Evolutionary conservation across 2,329 filamentous ascomycete genomes (phyloP), one percentile per base, ranked within the genome.

Genomic region (Dactylonectria estremocensis): DNA sequence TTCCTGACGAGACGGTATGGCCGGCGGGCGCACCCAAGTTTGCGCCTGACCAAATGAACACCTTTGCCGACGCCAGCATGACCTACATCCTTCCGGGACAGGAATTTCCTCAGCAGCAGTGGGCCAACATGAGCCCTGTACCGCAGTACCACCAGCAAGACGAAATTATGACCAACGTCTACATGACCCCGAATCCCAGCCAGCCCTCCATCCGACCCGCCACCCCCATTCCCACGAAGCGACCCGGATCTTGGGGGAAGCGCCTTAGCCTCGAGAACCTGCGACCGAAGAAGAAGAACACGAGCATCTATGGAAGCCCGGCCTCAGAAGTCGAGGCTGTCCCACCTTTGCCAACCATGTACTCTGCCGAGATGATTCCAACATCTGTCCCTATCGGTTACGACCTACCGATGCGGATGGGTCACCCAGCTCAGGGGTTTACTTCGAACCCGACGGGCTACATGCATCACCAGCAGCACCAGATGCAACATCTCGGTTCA

Each of bases 1-100:
- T 83, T 50, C 82, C 82, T 16, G 80, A 79, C 59, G 81, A 82
- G 65, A 73, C 72, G 10, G 74, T 77, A 24, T 81, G 81, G 78
- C 78, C 80, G 3, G 72, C 78, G n/a, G 80, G 82, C 49, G 79
- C 80, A 5, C 81, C 81, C 59, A 81, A 81, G 69, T 82, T 83
- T 64, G 80, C 80, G 8, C 80, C 81, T 9, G 81, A 83, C 64
- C 79, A 81, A 64, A 74, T 80, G 70, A 76, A 77, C 61, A 77
- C 77, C 10, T 77, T 79, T 24, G 74, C 74, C 50, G 78, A 77
- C 60, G 72, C 76, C 5, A 71, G 74, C 3, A 77, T 73, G 72
- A 76, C 77, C 13, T 72, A 79, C 75, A 74, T 81, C 73, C 59
- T 75, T 37, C 68, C 80, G 66, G 76, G 77, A 62, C 58, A 76